A percentile compares a stretch with the other conserved stretches of the same genome.
These are phyloP conservation scores for Chalara sp. DNA, from an alignment of 2,329 filamentous ascomycete species.

Conservation along the genomic window DNA sequence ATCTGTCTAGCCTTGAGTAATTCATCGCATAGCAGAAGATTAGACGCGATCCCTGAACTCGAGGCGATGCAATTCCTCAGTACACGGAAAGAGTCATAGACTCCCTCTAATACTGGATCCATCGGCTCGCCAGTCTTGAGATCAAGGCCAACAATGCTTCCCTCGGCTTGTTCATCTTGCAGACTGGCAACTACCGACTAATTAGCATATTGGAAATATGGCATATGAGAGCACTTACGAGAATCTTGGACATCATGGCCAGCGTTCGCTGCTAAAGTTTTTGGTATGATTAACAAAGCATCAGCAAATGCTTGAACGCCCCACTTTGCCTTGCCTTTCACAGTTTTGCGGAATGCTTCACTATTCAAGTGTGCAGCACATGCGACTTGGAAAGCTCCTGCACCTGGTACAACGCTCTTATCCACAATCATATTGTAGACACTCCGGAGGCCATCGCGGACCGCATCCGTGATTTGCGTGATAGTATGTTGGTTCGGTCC, in stretches of 20 bases:
- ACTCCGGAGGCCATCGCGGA: conserved; percentile 87
- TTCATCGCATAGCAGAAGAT: conserved; percentile 92
- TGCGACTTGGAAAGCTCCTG: conserved; percentile 91
- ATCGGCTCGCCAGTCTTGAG: conserved; percentile 84
- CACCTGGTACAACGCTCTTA: conserved; percentile 87
- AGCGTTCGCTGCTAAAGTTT: conserved; percentile 92
- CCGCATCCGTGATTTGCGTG: conserved; percentile 91
- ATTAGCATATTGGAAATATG: conserved; percentile 12
- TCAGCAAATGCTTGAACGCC: conserved; percentile 94
- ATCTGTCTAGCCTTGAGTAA: conserved; percentile 97
- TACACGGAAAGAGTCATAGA: conserved; percentile 95
- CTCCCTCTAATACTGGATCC: conserved; percentile 87
- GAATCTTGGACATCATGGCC: conserved; percentile 96
- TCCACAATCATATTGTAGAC: conserved; percentile 99
- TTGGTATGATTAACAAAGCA: conserved; percentile 89
- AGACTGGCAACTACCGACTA: conserved; percentile 63
- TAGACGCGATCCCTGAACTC: conserved; percentile 89
- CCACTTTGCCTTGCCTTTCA: conserved; percentile 97
- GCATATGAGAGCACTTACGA: conserved; percentile 48
- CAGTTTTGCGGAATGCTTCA: conserved; percentile 77
- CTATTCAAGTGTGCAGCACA: conserved; percentile 82
- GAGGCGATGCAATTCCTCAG: conserved; percentile 90
- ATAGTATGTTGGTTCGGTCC: conserved; percentile 97
- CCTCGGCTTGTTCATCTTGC: conserved; percentile 79
- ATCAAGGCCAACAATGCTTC: conserved; percentile 80